phyloP scores from a whole-genome alignment of 495 filamentous ascomycete species.

The Hypoxylon trugodes region DNA sequence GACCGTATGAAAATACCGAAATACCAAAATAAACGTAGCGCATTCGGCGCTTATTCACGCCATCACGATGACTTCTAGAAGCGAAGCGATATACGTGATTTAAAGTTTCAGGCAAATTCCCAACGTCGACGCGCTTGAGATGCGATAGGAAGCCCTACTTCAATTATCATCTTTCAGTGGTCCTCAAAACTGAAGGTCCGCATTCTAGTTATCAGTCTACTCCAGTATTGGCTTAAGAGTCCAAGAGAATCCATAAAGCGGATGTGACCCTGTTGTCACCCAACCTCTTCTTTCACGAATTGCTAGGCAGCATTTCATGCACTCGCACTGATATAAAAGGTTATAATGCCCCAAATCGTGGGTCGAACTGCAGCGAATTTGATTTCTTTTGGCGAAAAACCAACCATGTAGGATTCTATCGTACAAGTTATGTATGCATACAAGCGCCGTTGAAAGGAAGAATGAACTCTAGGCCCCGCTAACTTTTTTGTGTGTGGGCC shows the following conservation, averaged over 20 bases:
- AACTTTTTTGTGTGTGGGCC: slow-evolving; percentile 26
- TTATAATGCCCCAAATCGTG: neutral
- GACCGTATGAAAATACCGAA: too few relatives aligned
- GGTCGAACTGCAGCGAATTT: neutral
- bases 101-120: too few relatives aligned
- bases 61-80: too few relatives aligned
- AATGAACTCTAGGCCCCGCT: slow-evolving; percentile 17
- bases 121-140: neutral
- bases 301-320: slow-evolving; percentile 20
- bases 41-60: too few relatives aligned
- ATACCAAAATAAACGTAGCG: too few relatives aligned
- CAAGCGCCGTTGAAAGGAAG: slow-evolving; percentile 29
- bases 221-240: slow-evolving; percentile 63
- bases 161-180: neutral
- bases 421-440: slow-evolving; percentile 40
- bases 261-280: slow-evolving; percentile 35
- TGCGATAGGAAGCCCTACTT: neutral
- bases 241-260: slow-evolving; percentile 48
- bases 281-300: slow-evolving; percentile 14
- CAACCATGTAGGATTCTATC: slow-evolving; percentile 31
- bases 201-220: slow-evolving; percentile 32
- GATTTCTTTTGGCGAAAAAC: slow-evolving; percentile 12
- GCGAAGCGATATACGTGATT: too few relatives aligned
- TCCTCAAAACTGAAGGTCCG: neutral
- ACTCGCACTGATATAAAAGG: slow-evolving; percentile 26